Conservation (phyloP, 495 filamentous ascomycete species). For the Aspergillus affinis region DNA sequence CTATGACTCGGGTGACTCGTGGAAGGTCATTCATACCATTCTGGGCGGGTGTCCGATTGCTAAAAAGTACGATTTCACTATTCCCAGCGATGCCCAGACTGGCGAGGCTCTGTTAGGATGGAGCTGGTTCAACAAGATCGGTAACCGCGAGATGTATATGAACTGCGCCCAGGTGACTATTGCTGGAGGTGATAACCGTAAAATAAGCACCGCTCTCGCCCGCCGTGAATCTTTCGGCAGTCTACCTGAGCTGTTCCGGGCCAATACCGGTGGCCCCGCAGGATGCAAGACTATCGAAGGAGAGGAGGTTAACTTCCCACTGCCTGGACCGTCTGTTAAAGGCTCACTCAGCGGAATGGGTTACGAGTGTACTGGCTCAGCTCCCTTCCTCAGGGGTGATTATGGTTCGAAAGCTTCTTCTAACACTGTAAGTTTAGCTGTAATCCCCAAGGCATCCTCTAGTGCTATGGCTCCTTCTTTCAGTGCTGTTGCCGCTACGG, state of each 20-base stretch:
- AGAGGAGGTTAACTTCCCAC: slow-evolving; percentile 59
- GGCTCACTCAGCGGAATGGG: slow-evolving; percentile 34
- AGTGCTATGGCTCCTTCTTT: not conserved
- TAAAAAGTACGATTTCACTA: slow-evolving; percentile 47
- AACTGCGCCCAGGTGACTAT: slow-evolving; percentile 80
- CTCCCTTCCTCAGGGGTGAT: slow-evolving; percentile 25
- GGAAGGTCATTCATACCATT: slow-evolving; percentile 81
- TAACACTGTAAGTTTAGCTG: too few relatives aligned
- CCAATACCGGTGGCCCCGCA: slow-evolving; percentile 63
- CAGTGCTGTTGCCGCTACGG: not conserved
- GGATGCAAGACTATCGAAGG: slow-evolving; percentile 50
- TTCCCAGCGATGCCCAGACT: slow-evolving; percentile 44
- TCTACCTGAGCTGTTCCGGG: slow-evolving; percentile 72
- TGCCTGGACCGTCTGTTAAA: slow-evolving; percentile 63
- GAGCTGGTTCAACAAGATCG: slow-evolving; percentile 90
- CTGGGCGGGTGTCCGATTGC: slow-evolving; percentile 72
- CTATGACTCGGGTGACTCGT: slow-evolving; percentile 67
- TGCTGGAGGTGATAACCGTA: too few relatives aligned
- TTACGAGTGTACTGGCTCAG: slow-evolving; percentile 29
- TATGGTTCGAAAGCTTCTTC: slow-evolving; percentile 5
- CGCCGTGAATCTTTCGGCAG: slow-evolving; percentile 23
- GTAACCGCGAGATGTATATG: slow-evolving; percentile 95
- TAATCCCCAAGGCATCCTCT: too few relatives aligned
- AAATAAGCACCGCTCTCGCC: too few relatives aligned
- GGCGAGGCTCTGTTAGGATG: slow-evolving; percentile 70